Evolutionary conservation across 164 flowering plant species (phyloP), one percentile per base, ranked within the genome.

Genomic region (Macadamia tetraphylla): DNA sequence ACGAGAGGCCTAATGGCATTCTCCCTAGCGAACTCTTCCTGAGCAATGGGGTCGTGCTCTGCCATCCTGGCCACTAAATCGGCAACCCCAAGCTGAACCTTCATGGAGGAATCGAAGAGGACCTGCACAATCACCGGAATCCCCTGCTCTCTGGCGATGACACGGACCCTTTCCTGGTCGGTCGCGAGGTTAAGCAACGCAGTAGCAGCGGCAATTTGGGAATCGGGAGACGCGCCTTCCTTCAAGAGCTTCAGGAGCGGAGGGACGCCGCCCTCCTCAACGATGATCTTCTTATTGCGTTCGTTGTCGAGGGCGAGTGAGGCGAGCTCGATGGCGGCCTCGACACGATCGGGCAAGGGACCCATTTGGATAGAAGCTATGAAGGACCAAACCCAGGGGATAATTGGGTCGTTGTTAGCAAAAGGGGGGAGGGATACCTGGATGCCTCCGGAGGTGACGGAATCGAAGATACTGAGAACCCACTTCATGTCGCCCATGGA

Each of bases 341-440:
- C 92, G 1, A 77, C 58, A 0, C 92, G 83, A 29, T 83, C 86
- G 13, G 56, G 59, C n/a, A 73, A 51, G 56, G 61, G 68, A 7
- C 86, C 84, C 82, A 74, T 83, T 17, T 85, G 86, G 44, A 93
- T 15, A 0, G 87, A 72, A n/a, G 96, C 90, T n/a, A 87, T 71
- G 29, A 23, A 77, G 44, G 88, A 77, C 98, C 98, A 93, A 12
- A 93, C 86, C 87, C 85, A 88, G n/a, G 90, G 80, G 29, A 93
- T 69, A 17, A 84, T 90, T 0, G 96, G 96, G 67, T 93, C 98
- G 65, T 83, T 86, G 58, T 81, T 81, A 29, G 91, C 96, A 31
- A 93, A 87, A 0, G 98, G 92, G 1, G 98, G 92, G 3, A 93
- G 79, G 13, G 86, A 71, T 2, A 82, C 75, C 23, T 65, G 71